phyloP scores from a whole-genome alignment of 768 basidiomycete genomes.

The Boletus rufocinnamomeus region DNA sequence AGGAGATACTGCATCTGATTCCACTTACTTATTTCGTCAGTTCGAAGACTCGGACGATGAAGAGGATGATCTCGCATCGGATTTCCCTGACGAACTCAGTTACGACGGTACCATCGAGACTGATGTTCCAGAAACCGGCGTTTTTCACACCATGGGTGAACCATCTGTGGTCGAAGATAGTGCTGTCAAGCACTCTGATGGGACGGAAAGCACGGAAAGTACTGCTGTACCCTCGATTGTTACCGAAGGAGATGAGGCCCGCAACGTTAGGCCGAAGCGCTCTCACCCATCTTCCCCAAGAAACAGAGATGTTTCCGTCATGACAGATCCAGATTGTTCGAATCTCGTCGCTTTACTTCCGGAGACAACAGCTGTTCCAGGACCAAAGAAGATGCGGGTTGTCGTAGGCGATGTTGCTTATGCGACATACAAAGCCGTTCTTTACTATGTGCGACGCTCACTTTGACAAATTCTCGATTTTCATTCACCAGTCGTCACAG shows the following conservation, averaged over 20 bases:
- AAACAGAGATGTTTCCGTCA: conserved; percentile 25
- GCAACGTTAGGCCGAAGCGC: conserved; percentile 36
- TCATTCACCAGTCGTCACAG: conserved; percentile 39
- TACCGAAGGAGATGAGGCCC: conserved; percentile 17
- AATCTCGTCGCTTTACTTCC: background rate
- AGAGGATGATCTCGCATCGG: conserved; percentile 47
- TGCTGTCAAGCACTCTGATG: conserved; percentile 5
- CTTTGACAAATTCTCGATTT: background rate
- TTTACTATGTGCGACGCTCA: conserved; percentile 68
- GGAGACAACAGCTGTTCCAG: conserved; percentile 26
- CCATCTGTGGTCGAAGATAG: conserved; percentile 10
- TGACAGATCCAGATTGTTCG: conserved; percentile 13
- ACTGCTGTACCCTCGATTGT: background rate
- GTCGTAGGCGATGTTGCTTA: conserved; percentile 61
- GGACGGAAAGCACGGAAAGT: background rate
- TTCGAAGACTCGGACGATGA: conserved; percentile 55
- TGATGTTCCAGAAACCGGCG: conserved; percentile 19
- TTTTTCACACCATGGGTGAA: background rate
- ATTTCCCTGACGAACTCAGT: conserved; percentile 35
- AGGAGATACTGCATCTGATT: conserved; percentile 54
- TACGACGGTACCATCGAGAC: conserved; percentile 30
- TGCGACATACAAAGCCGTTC: conserved; percentile 61
- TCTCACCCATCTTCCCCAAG: conserved; percentile 45
- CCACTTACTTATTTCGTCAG: conserved; percentile 36
- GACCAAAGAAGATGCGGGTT: conserved; percentile 55